Evolutionary conservation across 176 grass and related monocot genomes (phyloP).

Genomic region (Eragrostis curvula): DNA sequence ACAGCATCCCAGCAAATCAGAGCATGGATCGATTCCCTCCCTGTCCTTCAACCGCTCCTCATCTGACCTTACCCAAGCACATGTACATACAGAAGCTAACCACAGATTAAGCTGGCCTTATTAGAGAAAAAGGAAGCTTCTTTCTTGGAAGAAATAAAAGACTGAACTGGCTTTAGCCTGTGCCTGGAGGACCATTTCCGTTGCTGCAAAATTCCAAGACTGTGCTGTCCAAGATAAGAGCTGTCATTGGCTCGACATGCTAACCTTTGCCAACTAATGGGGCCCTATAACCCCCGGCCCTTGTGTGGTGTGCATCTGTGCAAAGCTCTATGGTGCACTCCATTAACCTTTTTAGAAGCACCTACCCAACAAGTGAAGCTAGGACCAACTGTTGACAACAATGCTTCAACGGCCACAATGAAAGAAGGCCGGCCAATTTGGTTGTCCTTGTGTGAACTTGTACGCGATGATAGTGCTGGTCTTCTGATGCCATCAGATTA

Average conservation of each 20-base stretch:
- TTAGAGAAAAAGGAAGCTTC: conserved; percentile 48
- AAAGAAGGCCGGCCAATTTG: conserved; percentile 56
- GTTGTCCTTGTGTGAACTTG: conserved; percentile 46
- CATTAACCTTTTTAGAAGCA: conserved; percentile 44
- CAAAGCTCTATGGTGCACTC: conserved; percentile 50
- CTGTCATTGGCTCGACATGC: conserved; percentile 45
- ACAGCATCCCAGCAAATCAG: conserved; percentile 45
- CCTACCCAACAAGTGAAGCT: conserved; percentile 54
- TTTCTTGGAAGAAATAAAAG: conserved; percentile 44
- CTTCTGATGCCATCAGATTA: conserved; percentile 21
- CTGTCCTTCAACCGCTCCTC: conserved; percentile 2
- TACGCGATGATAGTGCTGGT: conserved; percentile 28
- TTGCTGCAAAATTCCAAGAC: conserved; percentile 47
- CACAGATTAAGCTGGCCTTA: conserved; percentile 27
- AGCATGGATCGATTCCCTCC: conserved; percentile 34
- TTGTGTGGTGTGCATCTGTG: conserved; percentile 44
- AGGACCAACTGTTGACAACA: conserved; percentile 61
- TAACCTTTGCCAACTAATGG: conserved; percentile 54
- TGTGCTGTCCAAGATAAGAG: conserved; percentile 36
- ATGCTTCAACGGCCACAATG: conserved; percentile 56
- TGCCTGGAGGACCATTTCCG: conserved; percentile 52
- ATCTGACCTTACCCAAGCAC: background rate
- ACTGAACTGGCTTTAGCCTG: conserved; percentile 41
- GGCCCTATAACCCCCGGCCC: conserved; percentile 37
- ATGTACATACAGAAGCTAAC: background rate